Base-by-base conservation (phyloP, 2,329 filamentous ascomycete genomes). In the Beauveria medogensis region DNA sequence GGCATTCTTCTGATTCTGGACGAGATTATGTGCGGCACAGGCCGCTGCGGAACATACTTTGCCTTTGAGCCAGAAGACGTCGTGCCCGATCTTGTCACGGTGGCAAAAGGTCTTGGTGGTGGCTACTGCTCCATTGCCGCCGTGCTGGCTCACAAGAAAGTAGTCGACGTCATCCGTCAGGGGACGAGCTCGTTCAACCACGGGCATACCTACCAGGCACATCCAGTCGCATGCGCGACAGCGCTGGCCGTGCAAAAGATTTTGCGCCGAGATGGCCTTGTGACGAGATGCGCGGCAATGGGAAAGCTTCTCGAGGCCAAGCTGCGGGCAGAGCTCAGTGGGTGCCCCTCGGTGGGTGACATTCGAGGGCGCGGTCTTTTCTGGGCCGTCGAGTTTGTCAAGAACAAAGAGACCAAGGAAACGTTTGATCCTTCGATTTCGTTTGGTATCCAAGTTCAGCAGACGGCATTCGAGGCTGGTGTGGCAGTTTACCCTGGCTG, bases 1-100 rank as follows among this genome's bases (percentile, higher is more conserved):
- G 81, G 80, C 2, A 79, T 80, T 0, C 74, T 87, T 2, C 73
- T 86, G 5, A 76, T 83, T n/a, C 64, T 83, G 0, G 82, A 84
- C 60, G 80, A 84, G 69, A 80, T 91, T 62, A 91, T 91, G 87
- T 87, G 81, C 55, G 86, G 86, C 10, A 82, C 83, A 72, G 86
- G 86, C 3, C 79, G 86, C 3, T 80, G 78, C 30, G 63, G 62
- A 6, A 62, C 80, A 1, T 85, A 87, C 65, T 75, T 86, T 54
- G 80, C 81, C 2, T 66, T 64, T 53, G 61, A 64, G 53, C 62
- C 62, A 2, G 77, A 75, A 34, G 64, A 57, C 12, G 60, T 67
- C 6, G 51, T 60, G 1, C 84, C 84, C 0, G 84, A 87, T 66
- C 76, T 87, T 9, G 77, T 83, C 67, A 80, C 82, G 3, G 74